Evolutionary conservation across 345 rosid genomes (phyloP).

Genomic region (Brassica carinata): DNA sequence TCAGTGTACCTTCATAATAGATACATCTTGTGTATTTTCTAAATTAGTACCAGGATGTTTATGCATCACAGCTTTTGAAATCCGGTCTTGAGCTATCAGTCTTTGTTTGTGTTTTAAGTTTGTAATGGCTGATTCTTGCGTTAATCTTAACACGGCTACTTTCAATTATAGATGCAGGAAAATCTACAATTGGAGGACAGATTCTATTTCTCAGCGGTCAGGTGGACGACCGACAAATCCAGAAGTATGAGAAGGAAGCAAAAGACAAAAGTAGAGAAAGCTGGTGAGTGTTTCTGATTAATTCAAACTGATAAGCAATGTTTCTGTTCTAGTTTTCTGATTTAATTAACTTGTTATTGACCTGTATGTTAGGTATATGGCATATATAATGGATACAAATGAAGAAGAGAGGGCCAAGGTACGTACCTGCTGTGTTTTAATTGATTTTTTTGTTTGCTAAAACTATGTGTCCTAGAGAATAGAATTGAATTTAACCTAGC

Average conservation of each 20-base stretch:
- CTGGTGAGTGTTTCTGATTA: slow-evolving; percentile 51
- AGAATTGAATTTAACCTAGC: too few species aligned
- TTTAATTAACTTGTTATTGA: slow-evolving; percentile 2
- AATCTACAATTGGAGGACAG: slow-evolving; percentile 97
- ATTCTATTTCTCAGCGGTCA: slow-evolving; percentile 95
- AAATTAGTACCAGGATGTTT: background rate
- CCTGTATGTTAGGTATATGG: slow-evolving; percentile 83
- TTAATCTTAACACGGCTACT: slow-evolving; percentile 1
- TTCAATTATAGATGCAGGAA: slow-evolving; percentile 79
- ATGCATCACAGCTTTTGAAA: slow-evolving; percentile 9
- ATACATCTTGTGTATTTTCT: background rate
- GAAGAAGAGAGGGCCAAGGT: slow-evolving; percentile 97
- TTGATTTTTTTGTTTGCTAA: background rate
- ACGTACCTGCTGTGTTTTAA: slow-evolving; percentile 41
- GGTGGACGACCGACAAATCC: slow-evolving; percentile 94
- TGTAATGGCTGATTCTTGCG: background rate
- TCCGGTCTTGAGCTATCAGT: slow-evolving; percentile 11
- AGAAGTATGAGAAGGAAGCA: slow-evolving; percentile 96
- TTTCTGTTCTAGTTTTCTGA: background rate
- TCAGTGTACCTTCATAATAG: background rate
- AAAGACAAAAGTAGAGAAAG: slow-evolving; percentile 99
- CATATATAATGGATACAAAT: slow-evolving; percentile 97
- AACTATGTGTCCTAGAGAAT: background rate
- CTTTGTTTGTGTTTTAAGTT: background rate
- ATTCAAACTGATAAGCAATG: background rate